These are phyloP conservation scores for Tricholoma flavovirens DNA, from an alignment of 768 basidiomycete species.

Conservation along the genomic window DNA sequence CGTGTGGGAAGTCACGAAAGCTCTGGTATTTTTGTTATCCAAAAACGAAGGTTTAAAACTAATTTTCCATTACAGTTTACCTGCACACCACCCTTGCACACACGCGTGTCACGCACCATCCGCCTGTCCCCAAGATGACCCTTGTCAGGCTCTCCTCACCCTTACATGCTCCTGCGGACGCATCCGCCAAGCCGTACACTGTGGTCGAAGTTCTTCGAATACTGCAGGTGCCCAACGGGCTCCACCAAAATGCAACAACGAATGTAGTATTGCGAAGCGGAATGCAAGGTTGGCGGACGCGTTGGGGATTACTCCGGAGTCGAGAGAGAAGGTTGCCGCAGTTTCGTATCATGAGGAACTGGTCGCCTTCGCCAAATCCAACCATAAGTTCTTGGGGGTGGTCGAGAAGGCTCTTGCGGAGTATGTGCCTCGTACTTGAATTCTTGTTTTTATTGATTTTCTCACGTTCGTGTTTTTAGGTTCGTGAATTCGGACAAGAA, in stretches of 20 bases:
- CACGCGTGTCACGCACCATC: conserved; percentile 85
- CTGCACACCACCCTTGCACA: conserved; percentile 69
- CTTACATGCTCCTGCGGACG: conserved; percentile 82
- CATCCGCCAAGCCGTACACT: conserved; percentile 65
- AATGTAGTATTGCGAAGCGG: conserved; percentile 80
- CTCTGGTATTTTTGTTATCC: conserved; percentile 52
- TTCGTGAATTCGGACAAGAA: conserved; percentile 64
- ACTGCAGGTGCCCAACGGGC: conserved; percentile 34
- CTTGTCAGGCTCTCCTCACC: conserved; percentile 64
- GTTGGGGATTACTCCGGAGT: conserved; percentile 69
- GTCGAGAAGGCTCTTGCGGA: conserved; percentile 83
- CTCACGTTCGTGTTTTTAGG: conserved; percentile 27
- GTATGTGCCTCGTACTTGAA: conserved; percentile 37
- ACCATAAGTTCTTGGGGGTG: conserved; percentile 59
- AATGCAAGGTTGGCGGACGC: conserved; percentile 90
- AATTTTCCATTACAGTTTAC: conserved; percentile 39
- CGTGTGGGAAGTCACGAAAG: conserved; percentile 84
- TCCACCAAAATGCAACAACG: conserved; percentile 65
- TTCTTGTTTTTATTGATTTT: conserved; percentile 12
- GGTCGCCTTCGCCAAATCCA: conserved; percentile 50
- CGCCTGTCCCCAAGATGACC: conserved; percentile 70
- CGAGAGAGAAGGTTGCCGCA: conserved; percentile 30
- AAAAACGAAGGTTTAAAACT: background rate
- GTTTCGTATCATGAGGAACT: conserved; percentile 62
- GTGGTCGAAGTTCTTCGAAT: conserved; percentile 53